Base-by-base conservation (phyloP, 1,139 yeast genomes). In the Candida pseudoviswanathii region DNA sequence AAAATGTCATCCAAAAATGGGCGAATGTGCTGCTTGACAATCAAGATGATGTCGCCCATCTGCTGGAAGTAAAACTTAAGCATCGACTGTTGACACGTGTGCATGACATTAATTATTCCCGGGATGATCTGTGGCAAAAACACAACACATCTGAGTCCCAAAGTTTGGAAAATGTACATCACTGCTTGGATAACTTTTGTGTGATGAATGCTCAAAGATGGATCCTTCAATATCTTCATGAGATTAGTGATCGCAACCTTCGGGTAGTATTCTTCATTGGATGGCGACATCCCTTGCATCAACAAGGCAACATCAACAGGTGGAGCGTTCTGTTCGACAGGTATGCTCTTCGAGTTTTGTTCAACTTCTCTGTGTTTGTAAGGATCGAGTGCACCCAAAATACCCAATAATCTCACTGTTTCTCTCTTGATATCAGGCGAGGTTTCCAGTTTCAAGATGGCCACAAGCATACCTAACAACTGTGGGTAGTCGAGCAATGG, bases 321-420 rank as follows among this genome's bases (percentile, higher is more conserved):
- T 2, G 96, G 94, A 0, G 92, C 89, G 62, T 86, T 89, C 57
- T 89, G 94, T 55, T 88, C 96, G 1, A 84, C 86, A 0, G 89
- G 82, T 25, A 73, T 71, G 46, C 64, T 78, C 49, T 85, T 83
- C 2, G 86, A 82, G 11, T 78, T 80, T 52, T 89, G 85, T 62
- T 92, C 98, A 7, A 92, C 91, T 61, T 90, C 97, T 48, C 97
- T 83, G 59, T 91, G 95, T 61, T 89, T 91, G 64, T 92, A 94
- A 1, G 99, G 99, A 67, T 95, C 99, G 46, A 95, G 74, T 0
- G 99, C 99, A 52, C 99, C 99, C 41, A 95, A 72, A 37, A 92
- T 91, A 61, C 99, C 99, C 54, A 94, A 73, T 24, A 94, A 70
- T 56, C 94, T 78, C 0, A 94, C 97, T 0, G 97, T 87, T 64